Conservation (phyloP, 2,329 filamentous ascomycete species). For the Aureobasidium sp. region DNA sequence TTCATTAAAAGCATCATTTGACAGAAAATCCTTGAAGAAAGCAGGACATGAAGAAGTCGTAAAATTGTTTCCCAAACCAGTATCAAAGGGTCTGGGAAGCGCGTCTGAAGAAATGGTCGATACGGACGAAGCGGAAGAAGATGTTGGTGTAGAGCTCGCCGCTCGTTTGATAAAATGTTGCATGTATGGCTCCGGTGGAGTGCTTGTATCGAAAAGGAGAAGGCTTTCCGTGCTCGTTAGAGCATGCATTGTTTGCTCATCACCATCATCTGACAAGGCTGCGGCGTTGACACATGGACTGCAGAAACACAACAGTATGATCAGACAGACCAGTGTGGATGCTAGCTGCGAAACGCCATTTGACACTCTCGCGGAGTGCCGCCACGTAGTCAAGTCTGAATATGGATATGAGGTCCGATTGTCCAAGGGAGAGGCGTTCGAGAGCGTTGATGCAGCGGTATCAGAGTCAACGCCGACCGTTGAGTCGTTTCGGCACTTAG, state of each 20-base stretch:
- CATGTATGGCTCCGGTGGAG: constrained; percentile 8
- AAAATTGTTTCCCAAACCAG: constrained; percentile 44
- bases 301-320: background rate
- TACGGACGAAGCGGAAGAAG: constrained; percentile 2
- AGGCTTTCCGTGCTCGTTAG: background rate
- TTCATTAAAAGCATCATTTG: constrained; percentile 55
- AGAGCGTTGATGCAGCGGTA: background rate
- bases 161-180: constrained; percentile 6
- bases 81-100: constrained; percentile 37
- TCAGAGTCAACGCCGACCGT: background rate
- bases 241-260: background rate
- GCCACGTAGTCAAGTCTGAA: background rate
- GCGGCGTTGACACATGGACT: background rate
- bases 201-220: constrained; percentile 12
- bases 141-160: constrained; percentile 1
- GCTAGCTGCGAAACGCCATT: background rate
- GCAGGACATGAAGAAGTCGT: constrained; percentile 47
- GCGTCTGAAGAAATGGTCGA: constrained; percentile 18
- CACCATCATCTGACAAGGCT: background rate
- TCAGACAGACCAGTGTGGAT: background rate
- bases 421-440: background rate
- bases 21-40: constrained; percentile 62
- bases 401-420: background rate
- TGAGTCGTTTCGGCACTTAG: background rate
- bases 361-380: background rate